These are phyloP conservation scores for Psilocybe cyanescens DNA, from an alignment of 768 basidiomycete species.

Conservation along the genomic window DNA sequence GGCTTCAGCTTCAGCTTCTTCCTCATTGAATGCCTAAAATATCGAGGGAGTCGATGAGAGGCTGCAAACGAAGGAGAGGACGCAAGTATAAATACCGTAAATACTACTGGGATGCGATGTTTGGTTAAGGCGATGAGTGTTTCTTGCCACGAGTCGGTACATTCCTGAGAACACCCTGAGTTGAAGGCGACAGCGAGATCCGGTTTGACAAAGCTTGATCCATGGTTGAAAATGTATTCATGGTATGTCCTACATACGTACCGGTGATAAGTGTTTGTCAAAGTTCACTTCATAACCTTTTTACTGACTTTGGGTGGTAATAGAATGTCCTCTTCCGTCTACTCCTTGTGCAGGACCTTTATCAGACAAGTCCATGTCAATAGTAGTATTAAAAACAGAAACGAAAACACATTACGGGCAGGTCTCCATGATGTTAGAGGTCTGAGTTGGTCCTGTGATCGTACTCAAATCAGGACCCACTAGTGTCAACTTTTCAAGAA, in stretches of 20 bases:
- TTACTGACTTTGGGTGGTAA: slow-evolving; percentile 26
- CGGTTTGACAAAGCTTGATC: slow-evolving; percentile 25
- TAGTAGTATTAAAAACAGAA: slow-evolving; percentile 4
- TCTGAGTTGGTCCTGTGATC: slow-evolving; percentile 6
- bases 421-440: slow-evolving; percentile 25
- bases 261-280: neutral
- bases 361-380: neutral
- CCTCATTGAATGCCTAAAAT: slow-evolving; percentile 33
- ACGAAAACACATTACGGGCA: slow-evolving; percentile 34
- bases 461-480: slow-evolving; percentile 25
- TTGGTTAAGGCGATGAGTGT: slow-evolving; percentile 29
- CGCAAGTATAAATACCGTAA: slow-evolving; percentile 29
- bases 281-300: neutral
- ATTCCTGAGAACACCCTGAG: slow-evolving; percentile 32
- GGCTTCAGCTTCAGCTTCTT: slow-evolving; percentile 33
- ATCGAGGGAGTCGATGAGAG: neutral
- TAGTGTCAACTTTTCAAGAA: slow-evolving; percentile 22
- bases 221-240: slow-evolving; percentile 20
- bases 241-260: slow-evolving; percentile 33
- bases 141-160: slow-evolving; percentile 24
- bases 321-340: slow-evolving; percentile 29
- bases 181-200: slow-evolving; percentile 42
- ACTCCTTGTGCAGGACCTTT: slow-evolving; percentile 28
- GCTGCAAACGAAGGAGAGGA: neutral
- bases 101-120: slow-evolving; percentile 31